A percentile compares a stretch with the other conserved stretches of the same genome.
Conservation (phyloP, 176 grass and related monocot genomes). For the Tillandsia fasciculata region DNA sequence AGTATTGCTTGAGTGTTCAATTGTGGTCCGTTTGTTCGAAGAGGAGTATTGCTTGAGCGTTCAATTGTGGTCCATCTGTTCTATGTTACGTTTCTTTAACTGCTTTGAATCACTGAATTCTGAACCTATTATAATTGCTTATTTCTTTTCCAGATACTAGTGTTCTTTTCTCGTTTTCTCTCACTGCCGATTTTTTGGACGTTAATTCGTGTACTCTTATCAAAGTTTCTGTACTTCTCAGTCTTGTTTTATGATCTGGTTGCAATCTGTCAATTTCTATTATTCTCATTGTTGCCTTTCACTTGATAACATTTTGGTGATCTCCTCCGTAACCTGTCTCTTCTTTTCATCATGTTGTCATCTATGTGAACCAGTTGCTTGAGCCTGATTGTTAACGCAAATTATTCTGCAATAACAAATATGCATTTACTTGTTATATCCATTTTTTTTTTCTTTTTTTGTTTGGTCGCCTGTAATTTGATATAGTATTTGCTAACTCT, state of each 20-base stretch:
- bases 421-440: background rate
- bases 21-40: too few species aligned
- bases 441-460: conserved; percentile 5
- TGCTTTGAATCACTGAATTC: background rate
- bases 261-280: background rate
- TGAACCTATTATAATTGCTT: background rate
- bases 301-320: background rate
- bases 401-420: background rate
- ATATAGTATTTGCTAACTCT: conserved; percentile 17
- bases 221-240: background rate
- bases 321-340: background rate
- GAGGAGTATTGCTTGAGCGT: too few species aligned
- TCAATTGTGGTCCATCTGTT: too few species aligned
- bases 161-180: background rate
- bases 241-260: background rate
- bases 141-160: background rate
- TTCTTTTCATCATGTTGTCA: background rate
- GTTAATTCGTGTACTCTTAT: background rate
- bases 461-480: conserved; percentile 1
- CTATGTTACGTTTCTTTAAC: too few species aligned
- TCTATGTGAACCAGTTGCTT: background rate
- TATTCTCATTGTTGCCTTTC: background rate
- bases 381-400: background rate
- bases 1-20: too few species aligned
- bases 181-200: background rate